Evolutionary conservation across 331 rosid species (phyloP), one percentile per base, ranked within the genome.

Genomic region (Pyracantha coccinea): DNA sequence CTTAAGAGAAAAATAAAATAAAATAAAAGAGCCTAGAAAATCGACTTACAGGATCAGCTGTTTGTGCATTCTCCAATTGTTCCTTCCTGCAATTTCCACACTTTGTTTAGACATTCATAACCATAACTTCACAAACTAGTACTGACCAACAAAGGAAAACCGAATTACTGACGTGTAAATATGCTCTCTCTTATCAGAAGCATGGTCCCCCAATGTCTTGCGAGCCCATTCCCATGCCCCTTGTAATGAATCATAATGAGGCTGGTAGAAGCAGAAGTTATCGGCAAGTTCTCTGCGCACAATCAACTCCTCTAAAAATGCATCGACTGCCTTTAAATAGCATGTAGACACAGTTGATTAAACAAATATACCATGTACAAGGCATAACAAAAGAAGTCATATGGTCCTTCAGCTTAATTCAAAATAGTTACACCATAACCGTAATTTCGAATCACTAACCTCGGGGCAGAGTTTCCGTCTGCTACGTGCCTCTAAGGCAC

Each of bases 201-300:
- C 93, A 81, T 94, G 99, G 74, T 86, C 91, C 74, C 81, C 75
- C 84, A 94, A 87, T 72, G 95, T 92, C 82, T 88, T 92, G 12
- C 92, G 96, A 69, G 99, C 99, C 99, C 99, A 94, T 60, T 83
- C 95, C 99, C 99, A 90, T 35, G 99, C 93, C 72, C 99, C 99
- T 78, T 75, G 83, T 21, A 94, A 63, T 55, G 96, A 90, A 84
- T 94, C 99, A 68, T 94, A 94, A 78, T 77, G 89, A 33, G 91
- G 96, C 85, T 91, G 89, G 80, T 94, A 88, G 78, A 80, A 92
- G 89, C 99, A 94, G 81, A 81, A 94, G 85, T 92, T 94, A 78
- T 92, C 97, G 25, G 96, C 93, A 71, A 94, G 93, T 84, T 94
- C 97, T 84, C 99, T 83, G 68, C 96, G 86, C 77, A 92, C 90